These are phyloP conservation scores for Suhomyces panamericanus DNA, from an alignment of 1,139 yeast genomes.

Conservation along the genomic window DNA sequence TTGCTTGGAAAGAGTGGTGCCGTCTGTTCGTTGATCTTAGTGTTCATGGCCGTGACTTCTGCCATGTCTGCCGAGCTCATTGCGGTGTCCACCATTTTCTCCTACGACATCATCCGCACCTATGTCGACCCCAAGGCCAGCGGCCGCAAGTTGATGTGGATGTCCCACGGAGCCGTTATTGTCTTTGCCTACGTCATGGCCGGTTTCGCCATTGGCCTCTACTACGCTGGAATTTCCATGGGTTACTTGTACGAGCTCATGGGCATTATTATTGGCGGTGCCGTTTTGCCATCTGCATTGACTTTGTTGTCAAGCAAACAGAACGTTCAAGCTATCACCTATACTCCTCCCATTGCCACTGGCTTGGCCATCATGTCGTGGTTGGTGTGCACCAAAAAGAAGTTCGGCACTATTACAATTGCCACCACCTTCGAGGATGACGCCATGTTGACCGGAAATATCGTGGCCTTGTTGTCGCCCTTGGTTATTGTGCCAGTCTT, in stretches of 20 bases:
- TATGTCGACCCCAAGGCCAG: constrained; percentile 77
- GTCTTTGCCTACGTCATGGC: constrained; percentile 72
- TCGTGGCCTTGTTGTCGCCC: constrained; percentile 81
- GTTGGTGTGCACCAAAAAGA: constrained; percentile 59
- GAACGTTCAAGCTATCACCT: constrained; percentile 59
- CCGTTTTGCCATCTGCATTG: constrained; percentile 74
- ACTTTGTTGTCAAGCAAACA: constrained; percentile 70
- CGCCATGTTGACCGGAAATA: constrained; percentile 85
- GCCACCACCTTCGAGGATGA: constrained; percentile 71
- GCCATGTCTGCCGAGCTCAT: constrained; percentile 87
- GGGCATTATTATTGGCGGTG: constrained; percentile 86
- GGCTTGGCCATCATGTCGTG: constrained; percentile 63
- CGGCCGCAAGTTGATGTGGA: constrained; percentile 66
- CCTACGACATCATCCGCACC: constrained; percentile 80
- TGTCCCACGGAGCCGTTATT: constrained; percentile 67
- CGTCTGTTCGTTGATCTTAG: constrained; percentile 69
- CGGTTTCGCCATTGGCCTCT: constrained; percentile 77
- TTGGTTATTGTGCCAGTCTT: constrained; percentile 63
- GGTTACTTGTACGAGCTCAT: constrained; percentile 83
- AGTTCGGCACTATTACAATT: constrained; percentile 55
- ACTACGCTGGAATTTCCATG: constrained; percentile 81
- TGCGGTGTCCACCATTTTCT: constrained; percentile 80
- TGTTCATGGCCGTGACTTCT: constrained; percentile 81
- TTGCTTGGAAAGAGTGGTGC: constrained; percentile 87
- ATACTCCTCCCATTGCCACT: constrained; percentile 64